phyloP scores from a whole-genome alignment of 768 basidiomycete species.

The Lactifluus hygrophoroides region DNA sequence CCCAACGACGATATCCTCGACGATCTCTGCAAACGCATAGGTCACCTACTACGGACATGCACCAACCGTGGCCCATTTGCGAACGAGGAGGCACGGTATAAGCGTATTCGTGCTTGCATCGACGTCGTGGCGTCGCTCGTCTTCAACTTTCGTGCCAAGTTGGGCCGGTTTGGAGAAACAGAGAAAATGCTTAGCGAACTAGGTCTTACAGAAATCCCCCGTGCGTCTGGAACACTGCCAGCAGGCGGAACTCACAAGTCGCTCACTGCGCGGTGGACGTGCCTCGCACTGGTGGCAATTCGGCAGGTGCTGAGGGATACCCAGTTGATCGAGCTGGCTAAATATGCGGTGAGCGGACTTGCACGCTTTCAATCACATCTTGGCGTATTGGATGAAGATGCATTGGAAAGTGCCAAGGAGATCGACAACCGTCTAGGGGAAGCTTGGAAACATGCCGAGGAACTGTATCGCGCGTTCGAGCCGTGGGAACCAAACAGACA shows the following conservation, averaged over 20 bases:
- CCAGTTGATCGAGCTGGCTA: background rate
- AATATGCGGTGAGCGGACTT: background rate
- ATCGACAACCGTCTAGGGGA: background rate
- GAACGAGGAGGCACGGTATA: background rate
- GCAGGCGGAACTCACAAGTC: background rate
- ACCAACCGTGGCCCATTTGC: background rate
- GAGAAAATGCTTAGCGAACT: background rate
- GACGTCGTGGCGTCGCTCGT: background rate
- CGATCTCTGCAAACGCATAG: background rate
- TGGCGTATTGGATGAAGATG: background rate
- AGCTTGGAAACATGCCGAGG: background rate
- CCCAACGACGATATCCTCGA: background rate
- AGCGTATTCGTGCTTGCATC: background rate
- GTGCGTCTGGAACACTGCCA: background rate
- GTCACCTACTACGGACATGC: background rate
- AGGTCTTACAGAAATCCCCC: background rate
- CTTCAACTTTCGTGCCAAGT: background rate
- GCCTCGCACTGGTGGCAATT: background rate
- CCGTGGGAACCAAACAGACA: background rate
- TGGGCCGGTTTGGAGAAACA: background rate
- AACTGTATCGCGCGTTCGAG: background rate
- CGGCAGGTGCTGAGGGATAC: background rate
- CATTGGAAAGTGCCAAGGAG: background rate
- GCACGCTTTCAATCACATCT: background rate
- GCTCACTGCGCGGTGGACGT: background rate